Percentiles rank a stretch among this genome's conserved stretches.
Evolutionary conservation across 2,329 filamentous ascomycete species (phyloP).

Genomic region (Ophiostoma quercus): DNA sequence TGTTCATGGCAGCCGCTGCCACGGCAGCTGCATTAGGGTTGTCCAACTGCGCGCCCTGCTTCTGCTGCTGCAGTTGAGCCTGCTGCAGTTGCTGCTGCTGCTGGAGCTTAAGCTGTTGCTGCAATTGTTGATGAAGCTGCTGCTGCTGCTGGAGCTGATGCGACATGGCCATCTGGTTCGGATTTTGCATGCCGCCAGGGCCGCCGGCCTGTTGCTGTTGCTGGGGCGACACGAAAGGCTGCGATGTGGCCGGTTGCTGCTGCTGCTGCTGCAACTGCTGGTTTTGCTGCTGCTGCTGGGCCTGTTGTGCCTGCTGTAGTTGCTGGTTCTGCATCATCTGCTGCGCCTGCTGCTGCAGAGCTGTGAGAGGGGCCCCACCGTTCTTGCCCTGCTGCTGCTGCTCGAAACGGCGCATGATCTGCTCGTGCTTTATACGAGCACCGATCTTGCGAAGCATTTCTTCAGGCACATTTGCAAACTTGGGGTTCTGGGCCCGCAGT

Average conservation of each 20-base stretch:
- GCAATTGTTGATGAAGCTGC: conserved; percentile 26
- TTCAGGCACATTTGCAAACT: conserved; percentile 24
- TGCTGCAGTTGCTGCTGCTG: conserved; percentile 15
- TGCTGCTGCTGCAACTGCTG: conserved; percentile 27
- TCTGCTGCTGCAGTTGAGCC: conserved; percentile 28
- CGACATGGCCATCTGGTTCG: conserved; percentile 15
- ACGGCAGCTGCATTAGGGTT: conserved; percentile 22
- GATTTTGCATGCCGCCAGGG: conserved; percentile 21
- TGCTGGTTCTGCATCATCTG: conserved; percentile 27
- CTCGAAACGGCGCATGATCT: conserved; percentile 24
- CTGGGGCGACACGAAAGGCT: conserved; percentile 25
- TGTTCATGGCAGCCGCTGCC: conserved; percentile 13
- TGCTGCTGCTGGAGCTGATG: conserved; percentile 27
- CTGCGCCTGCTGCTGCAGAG: conserved; percentile 29
- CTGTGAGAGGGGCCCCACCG: conserved; percentile 13
- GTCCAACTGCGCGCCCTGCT: conserved; percentile 27
- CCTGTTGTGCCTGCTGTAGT: conserved; percentile 19
- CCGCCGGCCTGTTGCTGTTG: conserved; percentile 8
- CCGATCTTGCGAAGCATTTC: conserved; percentile 22
- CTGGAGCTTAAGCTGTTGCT: conserved; percentile 34
- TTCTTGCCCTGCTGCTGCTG: conserved; percentile 17
- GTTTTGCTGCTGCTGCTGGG: conserved; percentile 14
- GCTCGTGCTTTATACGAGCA: conserved; percentile 23
- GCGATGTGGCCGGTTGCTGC: conserved; percentile 21
- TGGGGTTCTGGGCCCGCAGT: conserved; percentile 23